Base-by-base conservation (phyloP, 192 early-diverging fungal species). In the Coemansia sp. region DNA sequence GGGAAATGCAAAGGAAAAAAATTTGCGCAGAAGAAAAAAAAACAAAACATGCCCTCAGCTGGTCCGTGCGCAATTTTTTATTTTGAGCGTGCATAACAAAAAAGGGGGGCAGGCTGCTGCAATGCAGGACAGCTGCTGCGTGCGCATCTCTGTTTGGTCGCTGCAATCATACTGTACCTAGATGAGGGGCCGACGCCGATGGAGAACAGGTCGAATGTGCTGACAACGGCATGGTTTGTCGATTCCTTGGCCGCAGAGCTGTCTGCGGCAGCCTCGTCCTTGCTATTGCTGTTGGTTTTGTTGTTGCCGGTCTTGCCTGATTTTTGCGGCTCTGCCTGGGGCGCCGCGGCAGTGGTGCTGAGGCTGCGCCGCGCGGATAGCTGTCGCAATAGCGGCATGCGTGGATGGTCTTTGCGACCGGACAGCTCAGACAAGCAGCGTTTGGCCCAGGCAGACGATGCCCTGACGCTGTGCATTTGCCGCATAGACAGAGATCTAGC, bases 111-210 rank as follows among this genome's bases (percentile, higher is more conserved):
- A 69, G 35, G 13, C 5, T 13, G 39, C 39, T 32, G 30, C 30
- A 32, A 42, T 42, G 39, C 39, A 42, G 11, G 5, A 42, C 13
- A 10, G 3, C 39, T 42, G 39, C 13, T 42, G 13, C 13, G 1
- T 42, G 11, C 14, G 11, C 13, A 14, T 42, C 14, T 42, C 11
- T 42, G 3, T 16, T 3, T 16, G 11, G 39, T 9, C 39, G 3
- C 14, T 42, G 5, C 3, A 42, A 42, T 3, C 14, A 42, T 42
- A 42, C 39, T 42, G 39, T 82, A 76, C 79, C 79, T 85, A 59
- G 91, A 93, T n/a, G 89, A 91, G 3, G 95, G 95, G 0, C 95
- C 95, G 34, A 98, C 87, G 24, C 95, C 95, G 65, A 98, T 95
- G 14, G 92, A 94, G 58, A 95, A 95, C 61, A 98, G 73, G 81